phyloP scores from a whole-genome alignment of 2,329 filamentous ascomycete species.

The Fonsecaea erecta region DNA sequence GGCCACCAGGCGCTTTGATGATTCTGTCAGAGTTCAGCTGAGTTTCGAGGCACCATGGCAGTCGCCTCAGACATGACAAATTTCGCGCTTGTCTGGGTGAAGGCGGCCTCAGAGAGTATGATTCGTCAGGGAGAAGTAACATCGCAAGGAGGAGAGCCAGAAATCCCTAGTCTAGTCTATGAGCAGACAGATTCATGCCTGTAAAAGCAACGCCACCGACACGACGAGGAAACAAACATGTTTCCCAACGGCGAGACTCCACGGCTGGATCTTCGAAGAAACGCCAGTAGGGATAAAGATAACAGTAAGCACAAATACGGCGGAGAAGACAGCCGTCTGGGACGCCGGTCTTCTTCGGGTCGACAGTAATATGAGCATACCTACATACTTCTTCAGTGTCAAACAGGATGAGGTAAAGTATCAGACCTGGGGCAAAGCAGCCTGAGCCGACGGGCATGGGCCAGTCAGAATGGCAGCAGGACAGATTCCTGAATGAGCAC shows the following conservation, averaged over 20 bases:
- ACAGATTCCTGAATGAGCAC: neutral
- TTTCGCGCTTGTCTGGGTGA: neutral
- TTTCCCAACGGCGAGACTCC: constrained; percentile 13
- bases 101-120: neutral
- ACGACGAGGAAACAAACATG: neutral
- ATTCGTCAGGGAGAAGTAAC: neutral
- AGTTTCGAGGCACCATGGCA: neutral
- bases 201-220: neutral
- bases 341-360: neutral
- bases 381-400: neutral
- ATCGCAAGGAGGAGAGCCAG: neutral
- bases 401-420: neutral
- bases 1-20: neutral
- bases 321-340: neutral
- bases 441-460: neutral
- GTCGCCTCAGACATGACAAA: constrained; percentile 1
- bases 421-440: constrained; percentile 6
- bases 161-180: constrained; percentile 2
- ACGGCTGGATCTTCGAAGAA: constrained; percentile 17
- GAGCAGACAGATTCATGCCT: neutral
- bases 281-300: too few species aligned
- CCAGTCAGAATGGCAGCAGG: neutral
- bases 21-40: neutral
- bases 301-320: neutral
- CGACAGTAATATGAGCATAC: neutral